Evolutionary conservation across 148 eudicot species (phyloP), one percentile per base, ranked within the genome.

Genomic region (Cornus florida): DNA sequence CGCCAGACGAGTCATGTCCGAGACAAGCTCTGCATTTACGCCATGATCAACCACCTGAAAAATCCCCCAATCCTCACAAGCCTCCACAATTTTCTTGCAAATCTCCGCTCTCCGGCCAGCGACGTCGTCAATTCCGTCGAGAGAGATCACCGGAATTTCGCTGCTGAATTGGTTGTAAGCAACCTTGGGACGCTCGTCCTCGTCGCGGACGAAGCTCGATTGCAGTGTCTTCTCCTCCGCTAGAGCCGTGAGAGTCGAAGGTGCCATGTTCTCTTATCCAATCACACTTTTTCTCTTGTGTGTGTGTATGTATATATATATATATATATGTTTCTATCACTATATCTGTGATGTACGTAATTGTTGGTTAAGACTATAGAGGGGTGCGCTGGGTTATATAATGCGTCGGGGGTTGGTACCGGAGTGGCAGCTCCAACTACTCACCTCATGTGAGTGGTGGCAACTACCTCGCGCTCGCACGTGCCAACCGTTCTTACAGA

Each of bases 1-100:
- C n/a, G 98, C 93, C 33, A 89, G 78, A 0, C 88, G 77, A 1
- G 88, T 88, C 99, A 96, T 96, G 3, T 93, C 92, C 0, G 79
- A 48, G 19, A 96, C 69, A 20, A 96, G 80, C 1, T 70, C 57
- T 6, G 74, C 7, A 14, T 91, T 87, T 10, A 96, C 77, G 9
- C 97, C 99, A 71, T 96, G 99, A 85, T 96, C 97, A 57, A 96
- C 88, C 13, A 96, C 93, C 74, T 96, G 99, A 72, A 96, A 93
- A 2, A 96, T 83, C 20, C 99, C 99, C 99, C 99, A 96, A 5
- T 87, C 92, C 64, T 96, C 98, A 43, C 93, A 93, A 0, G 99
- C 99, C 14, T 85, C 90, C 1, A 93, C 98, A 0, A 96, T 96
- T 69, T 90, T 90, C 79, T 83, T 57, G 33, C 99, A 90, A 0